Evolutionary conservation across 1,284 basidiomycete species (phyloP).

Genomic region (Cryptococcus sp.): DNA sequence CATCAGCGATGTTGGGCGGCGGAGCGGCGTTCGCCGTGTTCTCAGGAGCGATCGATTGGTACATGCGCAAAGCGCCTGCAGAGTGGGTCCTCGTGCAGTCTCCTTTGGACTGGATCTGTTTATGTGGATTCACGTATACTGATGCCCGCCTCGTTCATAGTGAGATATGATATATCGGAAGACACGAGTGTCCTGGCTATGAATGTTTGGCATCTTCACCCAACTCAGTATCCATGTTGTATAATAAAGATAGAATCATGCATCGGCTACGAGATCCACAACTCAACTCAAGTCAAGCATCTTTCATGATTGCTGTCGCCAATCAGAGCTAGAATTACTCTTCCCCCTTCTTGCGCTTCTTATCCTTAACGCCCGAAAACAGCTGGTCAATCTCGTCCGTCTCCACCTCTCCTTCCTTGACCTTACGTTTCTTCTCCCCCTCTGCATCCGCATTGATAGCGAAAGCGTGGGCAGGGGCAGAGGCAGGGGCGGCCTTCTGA

Average conservation of each 20-base stretch:
- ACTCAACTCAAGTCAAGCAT: neutral
- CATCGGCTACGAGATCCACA: neutral
- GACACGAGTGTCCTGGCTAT: neutral
- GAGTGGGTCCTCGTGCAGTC: constrained; percentile 74
- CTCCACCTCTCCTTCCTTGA: constrained; percentile 21
- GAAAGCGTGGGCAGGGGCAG: neutral
- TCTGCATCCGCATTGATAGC: constrained; percentile 13
- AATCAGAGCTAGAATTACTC: neutral
- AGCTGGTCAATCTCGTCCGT: constrained; percentile 39
- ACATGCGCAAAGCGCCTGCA: constrained; percentile 76
- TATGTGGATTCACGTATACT: neutral
- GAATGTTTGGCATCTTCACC: neutral
- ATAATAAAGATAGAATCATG: neutral
- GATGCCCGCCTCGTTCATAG: neutral
- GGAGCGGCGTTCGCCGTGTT: constrained; percentile 88
- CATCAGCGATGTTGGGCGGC: constrained; percentile 76
- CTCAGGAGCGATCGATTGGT: constrained; percentile 83
- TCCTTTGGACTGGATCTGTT: neutral
- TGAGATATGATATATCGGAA: neutral
- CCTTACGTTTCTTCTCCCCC: constrained; percentile 23
- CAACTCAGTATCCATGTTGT: neutral
- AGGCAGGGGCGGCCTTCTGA: constrained; percentile 25
- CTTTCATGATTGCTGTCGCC: neutral
- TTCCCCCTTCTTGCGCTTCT: constrained; percentile 23
- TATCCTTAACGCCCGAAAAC: constrained; percentile 34